Evolutionary conservation across 768 basidiomycete species (phyloP).

Genomic region (Lactifluus pinguis): DNA sequence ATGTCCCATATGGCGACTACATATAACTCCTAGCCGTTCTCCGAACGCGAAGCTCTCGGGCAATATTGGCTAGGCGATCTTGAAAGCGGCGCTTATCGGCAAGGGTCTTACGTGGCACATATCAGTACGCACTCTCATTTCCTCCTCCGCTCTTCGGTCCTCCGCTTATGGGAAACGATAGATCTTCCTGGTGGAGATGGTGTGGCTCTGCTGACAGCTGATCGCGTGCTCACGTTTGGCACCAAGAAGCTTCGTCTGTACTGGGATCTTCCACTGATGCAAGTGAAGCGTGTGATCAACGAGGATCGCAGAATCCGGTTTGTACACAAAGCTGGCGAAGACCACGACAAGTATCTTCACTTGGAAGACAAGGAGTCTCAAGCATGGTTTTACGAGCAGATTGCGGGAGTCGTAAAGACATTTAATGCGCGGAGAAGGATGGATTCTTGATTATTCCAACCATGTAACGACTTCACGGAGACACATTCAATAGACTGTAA

Average conservation of each 20-base stretch:
- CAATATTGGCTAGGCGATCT: constrained; percentile 97
- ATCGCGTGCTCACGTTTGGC: constrained; percentile 75
- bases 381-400: constrained; percentile 73
- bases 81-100: constrained; percentile 78
- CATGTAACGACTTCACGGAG: neutral
- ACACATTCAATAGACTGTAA: constrained; percentile 8
- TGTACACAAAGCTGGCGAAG: constrained; percentile 67
- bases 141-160: neutral
- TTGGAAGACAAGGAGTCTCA: constrained; percentile 69
- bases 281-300: constrained; percentile 79
- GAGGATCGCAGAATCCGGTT: constrained; percentile 90
- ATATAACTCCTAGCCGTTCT: constrained; percentile 56
- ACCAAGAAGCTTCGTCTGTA: constrained; percentile 75
- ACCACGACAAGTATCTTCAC: constrained; percentile 66
- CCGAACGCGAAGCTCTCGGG: constrained; percentile 81
- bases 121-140: constrained; percentile 47
- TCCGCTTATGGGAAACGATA: constrained; percentile 23
- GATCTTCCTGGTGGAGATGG: constrained; percentile 75
- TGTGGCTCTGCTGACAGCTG: constrained; percentile 69
- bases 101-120: constrained; percentile 86
- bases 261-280: constrained; percentile 86
- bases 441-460: constrained; percentile 33
- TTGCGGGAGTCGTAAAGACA: constrained; percentile 65
- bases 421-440: constrained; percentile 70
- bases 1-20: neutral